Conservation (phyloP, 1,284 basidiomycete genomes). For the Ganoderma boninense region DNA sequence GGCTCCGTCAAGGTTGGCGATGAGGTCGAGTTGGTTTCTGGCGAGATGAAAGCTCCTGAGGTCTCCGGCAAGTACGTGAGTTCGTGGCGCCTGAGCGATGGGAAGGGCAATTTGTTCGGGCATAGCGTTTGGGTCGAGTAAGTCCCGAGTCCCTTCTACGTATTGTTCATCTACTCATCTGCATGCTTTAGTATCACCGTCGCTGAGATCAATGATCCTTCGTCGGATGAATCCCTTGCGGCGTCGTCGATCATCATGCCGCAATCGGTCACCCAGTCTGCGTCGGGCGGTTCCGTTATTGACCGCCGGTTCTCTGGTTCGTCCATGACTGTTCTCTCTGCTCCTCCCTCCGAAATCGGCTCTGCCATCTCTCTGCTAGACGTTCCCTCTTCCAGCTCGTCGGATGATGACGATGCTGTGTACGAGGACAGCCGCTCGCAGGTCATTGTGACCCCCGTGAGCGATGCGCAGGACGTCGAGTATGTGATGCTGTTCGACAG, state of each 20-base stretch:
- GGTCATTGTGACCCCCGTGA: slow-evolving; percentile 43
- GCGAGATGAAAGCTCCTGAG: slow-evolving; percentile 85
- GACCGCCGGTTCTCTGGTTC: slow-evolving; percentile 33
- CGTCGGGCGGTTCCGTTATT: slow-evolving; percentile 29
- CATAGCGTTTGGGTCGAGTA: slow-evolving; percentile 82
- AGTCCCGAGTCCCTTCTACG: slow-evolving; percentile 31
- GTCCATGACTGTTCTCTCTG: slow-evolving; percentile 46
- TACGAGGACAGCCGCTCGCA: slow-evolving; percentile 69
- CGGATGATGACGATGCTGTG: slow-evolving; percentile 53
- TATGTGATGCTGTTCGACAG: slow-evolving; percentile 79
- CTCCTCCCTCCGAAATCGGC: slow-evolving; percentile 51
- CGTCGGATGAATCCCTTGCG: slow-evolving; percentile 55
- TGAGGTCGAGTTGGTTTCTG: slow-evolving; percentile 70
- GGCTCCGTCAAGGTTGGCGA: slow-evolving; percentile 63
- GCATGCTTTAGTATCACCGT: slow-evolving; percentile 64
- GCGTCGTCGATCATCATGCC: slow-evolving; percentile 80
- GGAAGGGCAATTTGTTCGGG: slow-evolving; percentile 69
- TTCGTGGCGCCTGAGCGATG: slow-evolving; percentile 78
- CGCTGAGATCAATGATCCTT: slow-evolving; percentile 53
- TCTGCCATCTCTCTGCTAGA: slow-evolving; percentile 71
- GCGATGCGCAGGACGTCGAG: slow-evolving; percentile 51
- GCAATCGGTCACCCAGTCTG: slow-evolving; percentile 41
- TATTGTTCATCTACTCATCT: slow-evolving; percentile 18
- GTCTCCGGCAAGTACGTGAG: slow-evolving; percentile 73
- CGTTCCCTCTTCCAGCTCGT: slow-evolving; percentile 53